Evolutionary conservation across 345 rosid genomes (phyloP).

Genomic region (Aegle marmelos): DNA sequence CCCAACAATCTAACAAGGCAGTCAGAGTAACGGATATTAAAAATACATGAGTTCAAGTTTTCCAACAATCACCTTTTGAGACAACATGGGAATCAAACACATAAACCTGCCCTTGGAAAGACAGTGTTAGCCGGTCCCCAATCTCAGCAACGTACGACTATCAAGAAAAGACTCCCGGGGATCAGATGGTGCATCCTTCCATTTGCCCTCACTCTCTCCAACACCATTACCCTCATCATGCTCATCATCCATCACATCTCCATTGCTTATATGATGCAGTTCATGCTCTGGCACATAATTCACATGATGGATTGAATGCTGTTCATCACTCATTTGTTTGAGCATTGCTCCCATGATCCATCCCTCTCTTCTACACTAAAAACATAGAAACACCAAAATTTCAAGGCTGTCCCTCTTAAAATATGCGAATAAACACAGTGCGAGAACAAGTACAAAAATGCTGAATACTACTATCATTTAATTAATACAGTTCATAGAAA

Average conservation of each 20-base stretch:
- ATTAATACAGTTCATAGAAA: not conserved
- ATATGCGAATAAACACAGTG: not conserved
- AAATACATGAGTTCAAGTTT: not conserved
- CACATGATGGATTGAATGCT: conserved; percentile 38
- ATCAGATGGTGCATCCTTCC: conserved; percentile 50
- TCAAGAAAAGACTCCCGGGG: conserved; percentile 47
- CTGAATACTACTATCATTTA: not conserved
- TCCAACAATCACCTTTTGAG: conserved; percentile 45
- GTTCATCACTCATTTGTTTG: conserved; percentile 40
- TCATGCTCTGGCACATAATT: conserved; percentile 43
- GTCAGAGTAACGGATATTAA: not conserved
- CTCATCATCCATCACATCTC: conserved; percentile 36
- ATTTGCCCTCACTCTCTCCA: conserved; percentile 29
- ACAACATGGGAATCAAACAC: conserved; percentile 74
- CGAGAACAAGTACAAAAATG: not conserved
- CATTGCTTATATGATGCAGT: conserved; percentile 41
- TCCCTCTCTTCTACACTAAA: conserved; percentile 7
- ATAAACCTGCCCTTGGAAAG: conserved; percentile 78
- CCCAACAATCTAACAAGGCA: not conserved
- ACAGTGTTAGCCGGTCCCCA: conserved; percentile 64
- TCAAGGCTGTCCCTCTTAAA: not conserved
- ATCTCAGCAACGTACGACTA: conserved; percentile 37
- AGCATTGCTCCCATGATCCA: conserved; percentile 46
- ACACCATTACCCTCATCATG: conserved; percentile 37
- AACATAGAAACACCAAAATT: not conserved